Base-by-base conservation (phyloP, 1,284 basidiomycete genomes). In the Apiotrichum montevideense region DNA sequence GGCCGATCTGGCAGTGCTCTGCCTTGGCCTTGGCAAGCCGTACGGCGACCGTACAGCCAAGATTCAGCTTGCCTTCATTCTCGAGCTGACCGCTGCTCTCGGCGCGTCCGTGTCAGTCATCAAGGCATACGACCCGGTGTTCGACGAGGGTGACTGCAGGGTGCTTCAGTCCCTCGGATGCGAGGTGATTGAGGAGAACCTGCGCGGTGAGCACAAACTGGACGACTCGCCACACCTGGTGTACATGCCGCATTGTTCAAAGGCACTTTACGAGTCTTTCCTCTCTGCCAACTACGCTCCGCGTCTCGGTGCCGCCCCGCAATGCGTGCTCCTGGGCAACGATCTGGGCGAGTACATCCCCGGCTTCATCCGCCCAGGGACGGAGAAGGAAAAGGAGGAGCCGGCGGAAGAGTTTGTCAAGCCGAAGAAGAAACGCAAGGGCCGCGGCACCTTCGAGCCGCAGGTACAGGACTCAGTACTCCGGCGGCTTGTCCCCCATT, bases 191-290 rank as follows among this genome's bases (percentile, higher is more conserved):
- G 51, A 61, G n/a, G 67, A 72, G 7, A 73, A 75, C 55, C 50
- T 68, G 68, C 58, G 59, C 7, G 71, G 70, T 8, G 61, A 58
- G 41, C 63, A 71, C 53, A 29, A 45, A 1, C 51, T 70, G 2
- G 40, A 35, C 8, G 62, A 59, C 10, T 15, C 37, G 6, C 51
- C 66, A 14, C 63, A 70, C 49, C 64, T 75, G 0, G 55, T 74
- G 8, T 75, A 70, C 56, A 61, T 75, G 55, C 73, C 73, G 3
- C 73, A 75, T 55, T 73, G 71, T 47, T 63, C 70, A 4, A 63
- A 64, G 46, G 59, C 70, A 14, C 63, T 75, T 11, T 75, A 75
- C 61, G 70, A 73, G 54, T 62, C 66, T 3, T 41, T 75, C 14
- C 45, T 73, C 10, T 32, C 59, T 6, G 57, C 63, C 4, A 75